Base-by-base conservation (phyloP, 2,329 filamentous ascomycete genomes). In the Fusarium metavorans region DNA sequence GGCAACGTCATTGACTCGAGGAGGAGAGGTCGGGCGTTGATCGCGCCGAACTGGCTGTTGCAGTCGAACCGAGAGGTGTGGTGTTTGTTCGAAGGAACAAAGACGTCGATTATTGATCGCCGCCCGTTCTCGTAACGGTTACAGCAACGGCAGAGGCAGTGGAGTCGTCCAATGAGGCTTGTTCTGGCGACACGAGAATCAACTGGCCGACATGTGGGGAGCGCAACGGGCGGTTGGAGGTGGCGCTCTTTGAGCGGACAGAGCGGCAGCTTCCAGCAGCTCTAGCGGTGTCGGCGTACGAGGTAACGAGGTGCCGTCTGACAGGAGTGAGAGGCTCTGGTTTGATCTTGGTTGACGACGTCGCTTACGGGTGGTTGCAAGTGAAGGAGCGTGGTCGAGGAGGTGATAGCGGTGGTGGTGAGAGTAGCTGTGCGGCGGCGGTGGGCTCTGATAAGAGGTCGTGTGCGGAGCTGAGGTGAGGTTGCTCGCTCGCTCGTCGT, bases 1-100 rank as follows among this genome's bases (percentile, higher is more conserved):
- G 69, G 71, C 74, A 75, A 70, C 72, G 76, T 78, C 80, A 82
- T 82, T 77, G 80, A 78, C 78, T 73, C 76, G 39, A 68, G 64
- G 45, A 67, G 57, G 27, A 68, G 69, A 69, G 58, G 52, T 58
- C 39, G 68, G 68, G 66, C 63, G 73, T 72, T 72, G 58, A 66
- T 59, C 43, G 70, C 70, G 73, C 75, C 70, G 63, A 71, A 48
- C 66, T 72, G 71, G 67, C 60, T 41, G 50, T 16, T 27, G 54
- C 32, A 58, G 63, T 58, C 48, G 66, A 56, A 66, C 62, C 52
- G 62, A 70, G 56, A 59, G 64, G 48, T 57, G 65, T 58, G 64
- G 48, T 68, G 61, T 66, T 68, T 71, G 67, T 50, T 45, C 16
- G 43, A 64, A 67, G 66, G 54, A 70, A 37, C 54, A 60, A 70